Percentiles rank a stretch among this genome's conserved stretches.
Conservation (phyloP, 192 early-diverging fungal species). For the Physocladia obscura region DNA sequence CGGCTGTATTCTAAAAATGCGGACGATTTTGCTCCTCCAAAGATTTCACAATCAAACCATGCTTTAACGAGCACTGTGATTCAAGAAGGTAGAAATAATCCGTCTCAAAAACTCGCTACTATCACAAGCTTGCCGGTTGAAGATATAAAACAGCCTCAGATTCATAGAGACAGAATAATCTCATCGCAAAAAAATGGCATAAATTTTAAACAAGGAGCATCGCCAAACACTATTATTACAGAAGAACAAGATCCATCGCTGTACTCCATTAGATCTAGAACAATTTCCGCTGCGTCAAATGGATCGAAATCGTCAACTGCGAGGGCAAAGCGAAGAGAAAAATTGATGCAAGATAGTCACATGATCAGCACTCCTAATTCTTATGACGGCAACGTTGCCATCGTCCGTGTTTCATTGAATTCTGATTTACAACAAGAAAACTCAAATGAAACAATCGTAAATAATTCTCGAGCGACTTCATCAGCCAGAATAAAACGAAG, state of each 20-base stretch:
- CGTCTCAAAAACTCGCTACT: not conserved
- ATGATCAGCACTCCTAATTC: too few relatives aligned
- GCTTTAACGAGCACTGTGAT: not conserved
- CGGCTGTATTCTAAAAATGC: too few relatives aligned
- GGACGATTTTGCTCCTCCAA: not conserved
- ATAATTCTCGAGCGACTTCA: not conserved
- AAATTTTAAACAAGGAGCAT: not conserved
- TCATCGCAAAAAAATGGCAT: too few relatives aligned
- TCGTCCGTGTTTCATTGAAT: too few relatives aligned
- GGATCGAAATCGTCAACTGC: not conserved
- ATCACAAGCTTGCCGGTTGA: not conserved
- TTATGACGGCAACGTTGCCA: too few relatives aligned
- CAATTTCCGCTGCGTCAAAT: conserved; percentile 8
- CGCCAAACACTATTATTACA: conserved; percentile 16
- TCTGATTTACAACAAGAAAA: too few relatives aligned
- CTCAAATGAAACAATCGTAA: too few relatives aligned
- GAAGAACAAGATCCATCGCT: conserved; percentile 17
- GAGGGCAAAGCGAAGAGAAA: conserved; percentile 7
- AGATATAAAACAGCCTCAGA: too few relatives aligned
- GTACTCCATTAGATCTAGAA: conserved; percentile 6
- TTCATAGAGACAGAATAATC: too few relatives aligned
- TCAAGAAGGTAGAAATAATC: not conserved
- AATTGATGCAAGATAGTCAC: too few relatives aligned
- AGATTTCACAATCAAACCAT: not conserved
- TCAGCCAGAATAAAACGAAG: conserved; percentile 1